phyloP scores from a whole-genome alignment of 2,329 filamentous ascomycete genomes.

The Colletotrichum falcatum region DNA sequence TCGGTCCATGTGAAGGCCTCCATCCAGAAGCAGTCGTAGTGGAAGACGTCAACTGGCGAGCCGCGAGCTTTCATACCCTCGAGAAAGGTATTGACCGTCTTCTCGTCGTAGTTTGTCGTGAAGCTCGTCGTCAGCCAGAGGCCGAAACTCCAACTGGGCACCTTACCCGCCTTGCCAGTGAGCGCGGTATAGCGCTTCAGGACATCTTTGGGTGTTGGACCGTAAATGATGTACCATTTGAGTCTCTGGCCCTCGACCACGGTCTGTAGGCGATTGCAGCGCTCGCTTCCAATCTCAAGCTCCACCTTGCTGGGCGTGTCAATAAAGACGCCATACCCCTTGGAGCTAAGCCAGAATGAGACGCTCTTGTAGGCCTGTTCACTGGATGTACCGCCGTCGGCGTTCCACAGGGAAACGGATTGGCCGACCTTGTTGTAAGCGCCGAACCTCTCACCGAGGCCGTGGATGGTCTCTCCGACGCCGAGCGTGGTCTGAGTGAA shows the following conservation, averaged over 20 bases:
- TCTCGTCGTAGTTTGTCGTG: slow-evolving; percentile 78
- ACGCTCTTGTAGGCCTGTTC: slow-evolving; percentile 81
- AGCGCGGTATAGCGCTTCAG: slow-evolving; percentile 74
- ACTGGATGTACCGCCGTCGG: slow-evolving; percentile 73
- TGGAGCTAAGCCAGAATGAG: slow-evolving; percentile 76
- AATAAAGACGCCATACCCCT: slow-evolving; percentile 83
- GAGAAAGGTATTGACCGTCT: slow-evolving; percentile 75
- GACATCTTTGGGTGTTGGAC: slow-evolving; percentile 78
- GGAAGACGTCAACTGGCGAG: slow-evolving; percentile 78
- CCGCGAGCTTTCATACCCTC: slow-evolving; percentile 75
- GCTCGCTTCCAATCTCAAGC: slow-evolving; percentile 79
- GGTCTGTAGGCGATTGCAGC: slow-evolving; percentile 77
- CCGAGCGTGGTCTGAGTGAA: slow-evolving; percentile 67
- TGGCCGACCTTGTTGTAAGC: slow-evolving; percentile 83
- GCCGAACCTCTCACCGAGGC: slow-evolving; percentile 81
- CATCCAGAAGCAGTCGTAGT: slow-evolving; percentile 85
- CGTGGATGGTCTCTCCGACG: slow-evolving; percentile 76
- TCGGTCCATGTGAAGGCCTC: slow-evolving; percentile 81
- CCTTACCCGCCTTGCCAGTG: slow-evolving; percentile 72
- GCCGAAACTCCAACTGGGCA: slow-evolving; percentile 81
- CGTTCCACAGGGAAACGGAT: slow-evolving; percentile 73
- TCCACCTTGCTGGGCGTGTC: slow-evolving; percentile 77
- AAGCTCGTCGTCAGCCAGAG: slow-evolving; percentile 83
- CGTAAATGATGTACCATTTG: slow-evolving; percentile 81
- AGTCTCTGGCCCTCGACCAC: slow-evolving; percentile 76